These are phyloP conservation scores for Thuidium tamariscinum DNA, from an alignment of 225 moss, liverwort and hornwort species.

Conservation along the genomic window DNA sequence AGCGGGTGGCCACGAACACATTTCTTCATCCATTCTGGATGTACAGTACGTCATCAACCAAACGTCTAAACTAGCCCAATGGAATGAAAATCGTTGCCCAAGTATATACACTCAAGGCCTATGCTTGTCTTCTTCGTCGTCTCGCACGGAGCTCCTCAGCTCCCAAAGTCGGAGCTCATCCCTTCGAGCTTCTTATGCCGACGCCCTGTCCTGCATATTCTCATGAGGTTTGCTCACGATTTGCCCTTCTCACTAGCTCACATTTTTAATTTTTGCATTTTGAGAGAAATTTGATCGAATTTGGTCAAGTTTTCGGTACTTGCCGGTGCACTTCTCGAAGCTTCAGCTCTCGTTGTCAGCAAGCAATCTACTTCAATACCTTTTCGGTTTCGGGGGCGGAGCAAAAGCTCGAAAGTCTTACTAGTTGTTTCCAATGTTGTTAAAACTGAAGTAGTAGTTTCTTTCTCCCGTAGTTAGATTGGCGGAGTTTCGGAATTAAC, in stretches of 20 bases:
- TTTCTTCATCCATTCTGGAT: background rate
- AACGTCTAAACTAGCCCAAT: too few species aligned
- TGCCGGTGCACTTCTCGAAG: background rate
- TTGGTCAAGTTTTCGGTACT: background rate
- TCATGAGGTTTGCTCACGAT: background rate
- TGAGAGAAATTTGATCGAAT: background rate
- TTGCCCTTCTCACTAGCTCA: background rate
- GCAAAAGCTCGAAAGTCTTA: background rate
- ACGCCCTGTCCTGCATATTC: background rate
- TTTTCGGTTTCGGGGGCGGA: background rate
- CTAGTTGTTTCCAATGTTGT: background rate
- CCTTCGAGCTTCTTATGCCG: background rate
- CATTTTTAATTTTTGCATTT: background rate
- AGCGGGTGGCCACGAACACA: background rate
- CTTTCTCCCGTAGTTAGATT: background rate
- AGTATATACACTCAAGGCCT: background rate
- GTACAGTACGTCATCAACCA: background rate
- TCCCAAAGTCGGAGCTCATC: background rate
- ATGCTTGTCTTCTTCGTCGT: background rate
- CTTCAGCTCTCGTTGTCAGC: background rate
- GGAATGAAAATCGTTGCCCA: background rate
- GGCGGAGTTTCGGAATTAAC: background rate
- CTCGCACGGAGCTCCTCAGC: background rate
- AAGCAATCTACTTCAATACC: background rate
- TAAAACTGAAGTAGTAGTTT: background rate